phyloP scores from a whole-genome alignment of 208 protist genomes.

The Wallacemonas rigidus region DNA sequence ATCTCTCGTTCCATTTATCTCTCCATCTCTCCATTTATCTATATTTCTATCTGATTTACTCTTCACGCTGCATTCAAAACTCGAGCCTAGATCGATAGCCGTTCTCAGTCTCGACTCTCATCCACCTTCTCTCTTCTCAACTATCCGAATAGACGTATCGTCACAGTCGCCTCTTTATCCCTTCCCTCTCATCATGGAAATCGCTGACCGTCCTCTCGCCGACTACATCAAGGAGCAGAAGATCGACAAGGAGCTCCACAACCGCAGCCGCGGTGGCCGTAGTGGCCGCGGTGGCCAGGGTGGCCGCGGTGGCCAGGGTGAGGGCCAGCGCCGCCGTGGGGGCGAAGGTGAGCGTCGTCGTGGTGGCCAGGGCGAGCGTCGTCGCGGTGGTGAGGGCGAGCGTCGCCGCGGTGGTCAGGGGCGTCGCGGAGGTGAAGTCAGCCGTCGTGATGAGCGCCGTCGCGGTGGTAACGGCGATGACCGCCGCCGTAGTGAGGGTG shows the following conservation, averaged over 20 bases:
- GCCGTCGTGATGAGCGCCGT: slow-evolving; percentile 29
- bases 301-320: neutral
- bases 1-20: slow-evolving; percentile 12
- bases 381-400: slow-evolving; percentile 15
- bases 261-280: slow-evolving; percentile 30
- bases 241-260: slow-evolving; percentile 67
- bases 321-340: neutral
- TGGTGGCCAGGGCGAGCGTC: slow-evolving; percentile 6
- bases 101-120: neutral
- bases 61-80: neutral
- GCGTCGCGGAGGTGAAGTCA: slow-evolving; percentile 6
- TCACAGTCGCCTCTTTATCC: no score
- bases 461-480: slow-evolving; percentile 63
- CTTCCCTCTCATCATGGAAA: slow-evolving; percentile 62
- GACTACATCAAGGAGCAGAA: slow-evolving; percentile 92
- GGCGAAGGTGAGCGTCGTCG: slow-evolving; percentile 1
- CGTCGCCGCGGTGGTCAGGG: slow-evolving; percentile 22
- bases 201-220: slow-evolving; percentile 74
- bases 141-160: no score
- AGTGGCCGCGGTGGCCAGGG: slow-evolving; percentile 7
- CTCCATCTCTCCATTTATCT: slow-evolving; percentile 5
- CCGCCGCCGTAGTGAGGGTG: slow-evolving; percentile 38
- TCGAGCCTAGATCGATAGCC: no score
- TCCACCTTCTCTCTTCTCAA: neutral
- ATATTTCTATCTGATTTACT: neutral